Conservation (phyloP, 192 early-diverging fungal species). For the Backusella macrospora region DNA sequence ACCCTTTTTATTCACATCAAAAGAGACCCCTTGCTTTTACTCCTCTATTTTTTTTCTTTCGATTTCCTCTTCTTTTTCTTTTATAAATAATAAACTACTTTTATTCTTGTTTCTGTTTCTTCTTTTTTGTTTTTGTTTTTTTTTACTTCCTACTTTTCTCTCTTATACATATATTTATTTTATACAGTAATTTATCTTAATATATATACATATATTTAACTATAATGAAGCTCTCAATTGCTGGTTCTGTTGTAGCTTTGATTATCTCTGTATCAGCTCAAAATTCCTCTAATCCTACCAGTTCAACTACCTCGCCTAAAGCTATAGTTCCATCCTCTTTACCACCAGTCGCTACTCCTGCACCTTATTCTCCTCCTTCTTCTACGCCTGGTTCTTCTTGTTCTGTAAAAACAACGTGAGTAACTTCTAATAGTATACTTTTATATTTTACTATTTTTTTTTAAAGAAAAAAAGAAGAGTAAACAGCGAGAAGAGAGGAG, state of each 20-base stretch:
- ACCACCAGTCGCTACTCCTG: background rate
- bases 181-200: background rate
- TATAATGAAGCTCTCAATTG: conserved; percentile 14
- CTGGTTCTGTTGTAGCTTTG: conserved; percentile 11
- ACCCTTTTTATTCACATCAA: background rate
- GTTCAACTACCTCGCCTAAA: background rate
- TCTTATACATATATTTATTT: background rate
- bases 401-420: conserved; percentile 15
- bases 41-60: background rate
- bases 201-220: no score
- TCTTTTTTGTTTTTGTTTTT: background rate
- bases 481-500: no score
- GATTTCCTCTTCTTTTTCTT: background rate
- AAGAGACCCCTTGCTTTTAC: background rate
- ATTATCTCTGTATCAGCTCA: conserved; percentile 13
- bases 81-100: conserved; percentile 15
- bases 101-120: conserved; percentile 11
- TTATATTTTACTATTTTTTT: no score
- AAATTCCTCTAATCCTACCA: background rate
- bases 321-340: background rate
- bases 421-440: background rate
- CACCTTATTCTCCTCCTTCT: background rate
- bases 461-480: no score
- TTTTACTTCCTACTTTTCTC: background rate
- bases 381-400: background rate